phyloP scores from a whole-genome alignment of 2,329 filamentous ascomycete genomes.

The Monosporascus sp. region DNA sequence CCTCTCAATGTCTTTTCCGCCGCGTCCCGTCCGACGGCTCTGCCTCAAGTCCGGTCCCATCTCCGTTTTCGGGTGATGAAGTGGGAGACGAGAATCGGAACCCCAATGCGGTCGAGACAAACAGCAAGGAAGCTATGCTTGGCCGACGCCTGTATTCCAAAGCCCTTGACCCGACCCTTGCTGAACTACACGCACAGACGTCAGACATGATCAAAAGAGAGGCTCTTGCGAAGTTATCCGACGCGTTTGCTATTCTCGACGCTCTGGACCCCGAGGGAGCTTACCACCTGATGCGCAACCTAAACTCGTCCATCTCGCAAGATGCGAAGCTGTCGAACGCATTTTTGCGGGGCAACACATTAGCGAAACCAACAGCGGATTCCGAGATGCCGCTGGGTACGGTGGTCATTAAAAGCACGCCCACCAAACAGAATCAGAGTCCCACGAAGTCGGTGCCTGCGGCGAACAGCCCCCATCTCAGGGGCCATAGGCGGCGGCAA shows the following conservation, averaged over 20 bases:
- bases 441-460: constrained; percentile 68
- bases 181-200: constrained; percentile 81
- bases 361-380: constrained; percentile 21
- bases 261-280: constrained; percentile 85
- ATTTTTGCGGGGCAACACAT: constrained; percentile 36
- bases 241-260: constrained; percentile 81
- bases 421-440: constrained; percentile 36
- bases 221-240: constrained; percentile 74
- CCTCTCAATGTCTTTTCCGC: constrained; percentile 86
- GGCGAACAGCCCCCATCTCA: constrained; percentile 79
- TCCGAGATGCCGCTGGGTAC: constrained; percentile 46
- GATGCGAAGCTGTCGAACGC: constrained; percentile 60
- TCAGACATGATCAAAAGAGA: constrained; percentile 65
- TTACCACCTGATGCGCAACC: constrained; percentile 74
- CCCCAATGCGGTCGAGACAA: constrained; percentile 49
- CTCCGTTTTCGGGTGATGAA: constrained; percentile 35
- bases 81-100: constrained; percentile 61
- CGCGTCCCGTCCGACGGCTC: constrained; percentile 71
- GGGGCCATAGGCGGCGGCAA: constrained; percentile 67
- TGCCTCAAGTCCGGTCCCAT: constrained; percentile 34
- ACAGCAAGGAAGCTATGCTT: constrained; percentile 75
- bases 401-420: constrained; percentile 50
- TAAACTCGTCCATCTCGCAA: constrained; percentile 67
- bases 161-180: constrained; percentile 74
- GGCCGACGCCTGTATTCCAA: constrained; percentile 78